Percentiles rank a stretch among this genome's conserved stretches.
Evolutionary conservation across 2,329 filamentous ascomycete species (phyloP).

Genomic region (Myriangium duriaei): DNA sequence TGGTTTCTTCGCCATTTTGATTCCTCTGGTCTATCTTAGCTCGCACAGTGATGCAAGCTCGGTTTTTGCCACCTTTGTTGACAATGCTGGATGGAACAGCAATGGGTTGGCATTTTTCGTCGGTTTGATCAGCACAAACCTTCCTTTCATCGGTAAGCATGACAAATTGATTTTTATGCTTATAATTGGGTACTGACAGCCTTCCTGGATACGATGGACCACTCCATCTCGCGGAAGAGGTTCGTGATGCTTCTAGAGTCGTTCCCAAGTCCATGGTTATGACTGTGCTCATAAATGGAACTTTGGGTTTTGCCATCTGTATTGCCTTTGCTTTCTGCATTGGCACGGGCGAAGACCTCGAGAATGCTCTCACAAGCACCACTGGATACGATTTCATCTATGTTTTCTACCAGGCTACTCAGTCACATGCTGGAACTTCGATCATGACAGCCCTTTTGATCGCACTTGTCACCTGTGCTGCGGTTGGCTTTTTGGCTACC

Average conservation of each 20-base stretch:
- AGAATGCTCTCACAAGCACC: slow-evolving; percentile 27
- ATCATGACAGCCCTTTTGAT: slow-evolving; percentile 35
- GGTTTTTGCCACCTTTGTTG: slow-evolving; percentile 21
- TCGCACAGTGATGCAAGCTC: slow-evolving; percentile 17
- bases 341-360: slow-evolving; percentile 28
- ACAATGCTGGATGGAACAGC: slow-evolving; percentile 23
- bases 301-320: slow-evolving; percentile 34
- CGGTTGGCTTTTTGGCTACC: slow-evolving; percentile 30
- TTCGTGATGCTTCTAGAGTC: slow-evolving; percentile 34
- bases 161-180: background rate
- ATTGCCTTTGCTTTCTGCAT: slow-evolving; percentile 34
- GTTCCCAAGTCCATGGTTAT: slow-evolving; percentile 38
- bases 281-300: slow-evolving; percentile 36
- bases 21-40: slow-evolving; percentile 21
- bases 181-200: background rate
- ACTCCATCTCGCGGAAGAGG: slow-evolving; percentile 34
- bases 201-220: slow-evolving; percentile 3
- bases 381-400: slow-evolving; percentile 40
- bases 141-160: slow-evolving; percentile 12
- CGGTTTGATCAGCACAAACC: slow-evolving; percentile 26
- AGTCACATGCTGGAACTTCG: slow-evolving; percentile 31
- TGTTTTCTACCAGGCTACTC: slow-evolving; percentile 36
- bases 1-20: slow-evolving; percentile 13
- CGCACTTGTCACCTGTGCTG: slow-evolving; percentile 28
- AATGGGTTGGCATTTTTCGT: slow-evolving; percentile 24